These are phyloP conservation scores for Podaxis sp. DNA, from an alignment of 768 basidiomycete species.

Conservation along the genomic window DNA sequence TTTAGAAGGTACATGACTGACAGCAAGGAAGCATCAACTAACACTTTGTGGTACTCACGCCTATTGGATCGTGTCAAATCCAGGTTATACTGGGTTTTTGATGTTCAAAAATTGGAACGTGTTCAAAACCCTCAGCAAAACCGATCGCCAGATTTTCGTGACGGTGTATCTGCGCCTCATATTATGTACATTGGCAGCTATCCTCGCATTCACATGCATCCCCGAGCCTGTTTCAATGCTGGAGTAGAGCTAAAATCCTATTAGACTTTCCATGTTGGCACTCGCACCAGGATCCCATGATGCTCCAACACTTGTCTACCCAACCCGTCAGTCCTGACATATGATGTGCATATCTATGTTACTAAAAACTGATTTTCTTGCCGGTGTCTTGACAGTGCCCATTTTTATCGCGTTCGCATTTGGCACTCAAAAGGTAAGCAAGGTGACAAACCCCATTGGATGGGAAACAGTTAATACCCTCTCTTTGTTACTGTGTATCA, in stretches of 20 bases:
- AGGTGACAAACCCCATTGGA: neutral
- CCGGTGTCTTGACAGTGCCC: neutral
- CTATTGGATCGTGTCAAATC: neutral
- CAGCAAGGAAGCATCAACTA: neutral
- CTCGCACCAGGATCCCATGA: neutral
- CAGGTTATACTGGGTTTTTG: slow-evolving; percentile 11
- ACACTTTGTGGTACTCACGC: too few species aligned
- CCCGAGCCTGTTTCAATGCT: neutral
- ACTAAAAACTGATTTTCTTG: too few species aligned
- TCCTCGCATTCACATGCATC: slow-evolving; percentile 6
- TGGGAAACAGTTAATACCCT: neutral
- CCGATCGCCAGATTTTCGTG: slow-evolving; percentile 5
- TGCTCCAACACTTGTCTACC: neutral
- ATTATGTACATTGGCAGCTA: slow-evolving; percentile 4
- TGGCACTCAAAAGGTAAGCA: slow-evolving; percentile 13
- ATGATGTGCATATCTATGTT: neutral
- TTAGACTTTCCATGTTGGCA: neutral
- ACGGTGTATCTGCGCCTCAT: slow-evolving; percentile 5
- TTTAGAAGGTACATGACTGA: neutral
- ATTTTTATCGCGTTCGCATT: slow-evolving; percentile 15
- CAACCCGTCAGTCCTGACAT: neutral
- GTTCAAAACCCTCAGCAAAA: neutral
- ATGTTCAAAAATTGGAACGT: slow-evolving; percentile 6
- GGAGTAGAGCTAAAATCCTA: neutral
- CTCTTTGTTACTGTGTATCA: neutral